Conservation (phyloP, 805 yeast genomes). For the Suhomyces vadensis region DNA sequence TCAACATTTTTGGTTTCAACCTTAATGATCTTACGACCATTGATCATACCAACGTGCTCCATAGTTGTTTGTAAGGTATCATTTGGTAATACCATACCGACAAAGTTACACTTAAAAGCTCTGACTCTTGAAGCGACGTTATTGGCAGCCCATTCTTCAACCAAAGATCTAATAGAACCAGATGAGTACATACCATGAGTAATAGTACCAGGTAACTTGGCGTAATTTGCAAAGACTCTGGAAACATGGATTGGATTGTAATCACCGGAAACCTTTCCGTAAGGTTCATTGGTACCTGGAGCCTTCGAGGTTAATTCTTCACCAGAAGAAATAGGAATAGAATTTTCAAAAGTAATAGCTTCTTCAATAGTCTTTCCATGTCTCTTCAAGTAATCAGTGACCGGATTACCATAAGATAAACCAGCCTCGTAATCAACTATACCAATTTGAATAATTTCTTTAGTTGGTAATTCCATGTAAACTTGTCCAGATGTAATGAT, state of each 20-base stretch:
- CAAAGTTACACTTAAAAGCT: constrained; percentile 87
- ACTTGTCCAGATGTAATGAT: constrained; percentile 86
- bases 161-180: constrained; percentile 91
- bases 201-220: constrained; percentile 93
- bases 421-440: constrained; percentile 86
- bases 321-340: constrained; percentile 77
- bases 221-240: constrained; percentile 90
- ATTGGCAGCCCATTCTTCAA: constrained; percentile 98
- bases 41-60: constrained; percentile 98
- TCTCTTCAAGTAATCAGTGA: constrained; percentile 87
- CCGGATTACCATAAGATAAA: constrained; percentile 95
- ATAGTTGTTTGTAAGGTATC: constrained; percentile 82
- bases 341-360: constrained; percentile 85
- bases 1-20: constrained; percentile 85
- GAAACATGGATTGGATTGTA: constrained; percentile 98
- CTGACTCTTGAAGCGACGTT: constrained; percentile 94
- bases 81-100: constrained; percentile 97
- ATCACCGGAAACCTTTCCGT: constrained; percentile 97
- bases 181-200: constrained; percentile 99
- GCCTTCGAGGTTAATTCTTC: constrained; percentile 70
- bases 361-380: constrained; percentile 93
- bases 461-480: constrained; percentile 85
- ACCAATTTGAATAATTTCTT: constrained; percentile 83
- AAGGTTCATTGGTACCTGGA: constrained; percentile 94
- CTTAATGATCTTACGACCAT: constrained; percentile 96